phyloP scores from a whole-genome alignment of 306 rosid species.

The Delonix regia region DNA sequence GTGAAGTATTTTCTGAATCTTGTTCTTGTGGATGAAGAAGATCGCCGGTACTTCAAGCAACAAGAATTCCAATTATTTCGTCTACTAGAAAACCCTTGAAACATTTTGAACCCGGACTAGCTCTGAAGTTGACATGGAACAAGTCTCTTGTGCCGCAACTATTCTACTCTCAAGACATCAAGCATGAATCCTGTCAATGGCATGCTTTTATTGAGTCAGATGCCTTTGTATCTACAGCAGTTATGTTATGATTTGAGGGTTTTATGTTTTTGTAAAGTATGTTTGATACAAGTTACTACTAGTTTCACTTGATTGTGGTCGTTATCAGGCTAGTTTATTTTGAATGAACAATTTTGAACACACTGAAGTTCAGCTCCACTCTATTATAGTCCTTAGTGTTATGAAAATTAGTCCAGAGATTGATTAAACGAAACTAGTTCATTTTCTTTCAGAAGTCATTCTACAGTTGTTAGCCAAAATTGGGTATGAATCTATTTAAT shows the following conservation, averaged over 20 bases:
- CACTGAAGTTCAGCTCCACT: not conserved
- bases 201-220: slow-evolving; percentile 2
- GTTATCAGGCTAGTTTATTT: not conserved
- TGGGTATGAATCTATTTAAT: not conserved
- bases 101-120: not conserved
- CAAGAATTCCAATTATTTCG: slow-evolving; percentile 80
- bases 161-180: not conserved
- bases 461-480: not conserved
- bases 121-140: not conserved
- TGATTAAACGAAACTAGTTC: not conserved
- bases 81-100: slow-evolving; percentile 57
- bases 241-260: not conserved
- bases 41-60: slow-evolving; percentile 80
- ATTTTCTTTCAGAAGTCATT: not conserved
- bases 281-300: not conserved
- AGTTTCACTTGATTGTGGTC: not conserved
- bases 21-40: slow-evolving; percentile 80
- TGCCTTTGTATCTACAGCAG: not conserved
- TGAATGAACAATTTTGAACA: not conserved
- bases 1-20: slow-evolving; percentile 83
- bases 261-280: not conserved
- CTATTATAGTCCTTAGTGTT: not conserved
- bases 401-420: not conserved
- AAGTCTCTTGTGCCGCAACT: not conserved
- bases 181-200: not conserved